Evolutionary conservation across 495 filamentous ascomycete species (phyloP).

Genomic region (Acidiella bohemica): DNA sequence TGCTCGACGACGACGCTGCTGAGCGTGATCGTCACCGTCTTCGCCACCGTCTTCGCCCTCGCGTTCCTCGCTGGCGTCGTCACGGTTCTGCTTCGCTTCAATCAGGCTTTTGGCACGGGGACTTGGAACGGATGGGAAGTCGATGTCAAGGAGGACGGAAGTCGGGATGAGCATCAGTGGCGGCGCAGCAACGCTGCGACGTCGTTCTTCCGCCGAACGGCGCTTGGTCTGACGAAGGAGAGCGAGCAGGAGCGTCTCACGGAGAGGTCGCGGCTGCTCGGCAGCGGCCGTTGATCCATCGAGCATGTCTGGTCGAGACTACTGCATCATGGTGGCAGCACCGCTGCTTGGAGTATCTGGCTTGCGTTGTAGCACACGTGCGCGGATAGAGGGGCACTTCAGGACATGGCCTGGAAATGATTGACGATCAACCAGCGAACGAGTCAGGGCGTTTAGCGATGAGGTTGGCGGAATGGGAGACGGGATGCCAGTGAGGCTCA

Average conservation of each 20-base stretch:
- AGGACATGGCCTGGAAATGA: no score
- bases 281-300: no score
- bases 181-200: slow-evolving; percentile 2
- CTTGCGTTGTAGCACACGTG: no score
- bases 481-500: no score
- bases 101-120: slow-evolving; percentile 9
- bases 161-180: slow-evolving; percentile 6
- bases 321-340: no score
- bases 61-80: slow-evolving; percentile 2
- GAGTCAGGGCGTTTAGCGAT: no score
- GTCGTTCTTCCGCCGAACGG: slow-evolving; percentile 7
- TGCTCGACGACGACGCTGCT: slow-evolving; percentile 14
- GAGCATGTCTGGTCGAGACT: no score
- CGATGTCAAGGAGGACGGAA: slow-evolving; percentile 12
- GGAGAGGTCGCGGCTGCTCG: slow-evolving; percentile 11
- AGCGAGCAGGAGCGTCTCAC: slow-evolving; percentile 18
- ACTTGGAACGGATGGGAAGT: slow-evolving; percentile 11
- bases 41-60: slow-evolving; percentile 11
- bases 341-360: no score
- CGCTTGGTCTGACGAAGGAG: slow-evolving; percentile 4
- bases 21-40: slow-evolving; percentile 12
- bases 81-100: neutral
- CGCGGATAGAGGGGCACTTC: no score
- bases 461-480: no score
- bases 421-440: no score